phyloP scores from a whole-genome alignment of 1,284 basidiomycete species.

The Ganoderma leucocontextum region DNA sequence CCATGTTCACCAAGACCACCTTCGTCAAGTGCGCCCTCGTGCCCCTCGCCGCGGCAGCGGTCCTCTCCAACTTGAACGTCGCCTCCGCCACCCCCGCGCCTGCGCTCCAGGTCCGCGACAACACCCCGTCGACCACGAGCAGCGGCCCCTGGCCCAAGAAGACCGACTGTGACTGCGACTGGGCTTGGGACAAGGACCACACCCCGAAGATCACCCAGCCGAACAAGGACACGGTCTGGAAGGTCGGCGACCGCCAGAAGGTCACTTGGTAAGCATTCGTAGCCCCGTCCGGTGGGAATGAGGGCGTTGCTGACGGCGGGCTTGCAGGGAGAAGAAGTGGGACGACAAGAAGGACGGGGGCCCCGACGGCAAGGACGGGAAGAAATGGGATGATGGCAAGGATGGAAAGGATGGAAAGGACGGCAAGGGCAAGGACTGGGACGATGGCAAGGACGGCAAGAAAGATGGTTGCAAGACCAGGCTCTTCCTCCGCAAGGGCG shows the following conservation, averaged over 20 bases:
- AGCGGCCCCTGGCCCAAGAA: slow-evolving; percentile 33
- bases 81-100: background rate
- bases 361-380: background rate
- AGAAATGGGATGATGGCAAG: background rate
- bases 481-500: background rate
- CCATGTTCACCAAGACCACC: background rate
- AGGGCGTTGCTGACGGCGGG: no score
- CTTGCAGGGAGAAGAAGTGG: background rate
- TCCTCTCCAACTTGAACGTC: no score
- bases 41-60: background rate
- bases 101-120: slow-evolving; percentile 28
- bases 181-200: background rate
- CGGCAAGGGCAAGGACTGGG: background rate
- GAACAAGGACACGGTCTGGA: background rate
- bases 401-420: background rate
- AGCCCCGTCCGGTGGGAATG: no score
- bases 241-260: background rate
- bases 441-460: background rate
- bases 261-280: background rate
- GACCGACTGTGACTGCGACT: slow-evolving; percentile 21
- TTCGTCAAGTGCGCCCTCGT: background rate
- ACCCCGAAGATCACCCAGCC: background rate
- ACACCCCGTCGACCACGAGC: slow-evolving; percentile 32
- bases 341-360: background rate
- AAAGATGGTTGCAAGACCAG: background rate